Evolutionary conservation across 805 yeast genomes (phyloP).

Genomic region (Kregervanrija fluxuum): DNA sequence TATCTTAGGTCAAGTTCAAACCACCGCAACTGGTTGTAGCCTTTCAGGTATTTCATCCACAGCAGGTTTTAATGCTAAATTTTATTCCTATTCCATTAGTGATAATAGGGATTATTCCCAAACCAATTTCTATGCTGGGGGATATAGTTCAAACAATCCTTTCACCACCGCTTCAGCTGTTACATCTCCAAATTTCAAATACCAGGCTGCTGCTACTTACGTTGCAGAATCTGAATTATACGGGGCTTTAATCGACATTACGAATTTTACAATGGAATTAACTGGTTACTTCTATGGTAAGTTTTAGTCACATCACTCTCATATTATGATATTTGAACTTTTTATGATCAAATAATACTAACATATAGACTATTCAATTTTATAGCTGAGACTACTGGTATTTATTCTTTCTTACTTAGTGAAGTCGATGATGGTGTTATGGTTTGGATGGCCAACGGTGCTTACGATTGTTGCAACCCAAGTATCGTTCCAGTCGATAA

Average conservation of each 20-base stretch:
- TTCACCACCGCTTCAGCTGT: conserved; percentile 2
- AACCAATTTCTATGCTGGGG: conserved; percentile 3
- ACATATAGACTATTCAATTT: not conserved
- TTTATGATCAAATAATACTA: not conserved
- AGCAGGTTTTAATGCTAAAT: conserved; percentile 8
- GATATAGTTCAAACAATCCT: not conserved
- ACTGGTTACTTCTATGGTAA: conserved; percentile 14
- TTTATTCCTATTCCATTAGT: conserved; percentile 3
- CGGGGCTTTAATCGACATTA: conserved; percentile 7
- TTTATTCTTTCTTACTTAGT: conserved; percentile 15
- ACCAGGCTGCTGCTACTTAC: not conserved
- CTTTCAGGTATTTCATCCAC: not conserved
- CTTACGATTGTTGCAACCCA: conserved; percentile 27
- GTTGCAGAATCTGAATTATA: not conserved
- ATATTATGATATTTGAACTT: no score
- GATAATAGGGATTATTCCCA: conserved; percentile 3
- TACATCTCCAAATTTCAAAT: conserved; percentile 3
- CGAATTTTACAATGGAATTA: conserved; percentile 10
- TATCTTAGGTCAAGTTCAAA: not conserved
- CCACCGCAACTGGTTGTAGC: conserved; percentile 4
- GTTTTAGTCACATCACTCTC: no score
- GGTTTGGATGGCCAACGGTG: conserved; percentile 24
- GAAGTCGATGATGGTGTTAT: conserved; percentile 25
- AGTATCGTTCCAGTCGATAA: not conserved
- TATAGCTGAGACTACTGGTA: conserved; percentile 22